These are phyloP conservation scores for Phtheirospermum japonicum DNA, from an alignment of 257 asterid species.

Conservation along the genomic window DNA sequence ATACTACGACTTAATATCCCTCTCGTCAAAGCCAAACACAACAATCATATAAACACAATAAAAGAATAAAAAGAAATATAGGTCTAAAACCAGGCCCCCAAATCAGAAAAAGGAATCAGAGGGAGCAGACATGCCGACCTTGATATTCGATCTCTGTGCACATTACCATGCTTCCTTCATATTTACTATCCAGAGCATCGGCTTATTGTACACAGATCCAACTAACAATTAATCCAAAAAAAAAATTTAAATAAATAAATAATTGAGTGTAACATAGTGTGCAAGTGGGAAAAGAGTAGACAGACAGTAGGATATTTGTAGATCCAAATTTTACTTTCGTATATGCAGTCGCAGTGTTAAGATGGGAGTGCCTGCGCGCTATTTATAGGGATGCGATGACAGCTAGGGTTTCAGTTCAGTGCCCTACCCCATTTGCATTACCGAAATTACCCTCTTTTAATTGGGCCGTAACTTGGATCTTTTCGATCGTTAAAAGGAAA, in stretches of 20 bases:
- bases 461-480: neutral
- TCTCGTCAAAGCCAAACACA: neutral
- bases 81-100: slow-evolving; percentile 57
- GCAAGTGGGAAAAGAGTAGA: neutral
- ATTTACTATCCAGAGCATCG: slow-evolving; percentile 41
- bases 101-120: slow-evolving; percentile 34
- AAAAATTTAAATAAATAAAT: neutral
- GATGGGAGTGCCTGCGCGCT: too few species aligned
- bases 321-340: too few species aligned
- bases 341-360: too few species aligned
- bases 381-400: slow-evolving; percentile 15
- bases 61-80: slow-evolving; percentile 11
- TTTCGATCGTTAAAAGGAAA: too few species aligned
- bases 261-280: neutral
- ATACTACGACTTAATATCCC: too few species aligned
- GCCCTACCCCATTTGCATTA: neutral
- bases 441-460: neutral
- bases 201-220: slow-evolving; percentile 46
- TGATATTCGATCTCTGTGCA: slow-evolving; percentile 33
- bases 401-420: slow-evolving; percentile 26
- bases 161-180: slow-evolving; percentile 50
- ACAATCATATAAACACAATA: neutral
- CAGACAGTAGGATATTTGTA: too few species aligned
- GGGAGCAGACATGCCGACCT: slow-evolving; percentile 52
- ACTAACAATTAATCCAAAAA: neutral